Evolutionary conservation across 164 flowering plant species (phyloP).

Genomic region (Magnolia sinica): DNA sequence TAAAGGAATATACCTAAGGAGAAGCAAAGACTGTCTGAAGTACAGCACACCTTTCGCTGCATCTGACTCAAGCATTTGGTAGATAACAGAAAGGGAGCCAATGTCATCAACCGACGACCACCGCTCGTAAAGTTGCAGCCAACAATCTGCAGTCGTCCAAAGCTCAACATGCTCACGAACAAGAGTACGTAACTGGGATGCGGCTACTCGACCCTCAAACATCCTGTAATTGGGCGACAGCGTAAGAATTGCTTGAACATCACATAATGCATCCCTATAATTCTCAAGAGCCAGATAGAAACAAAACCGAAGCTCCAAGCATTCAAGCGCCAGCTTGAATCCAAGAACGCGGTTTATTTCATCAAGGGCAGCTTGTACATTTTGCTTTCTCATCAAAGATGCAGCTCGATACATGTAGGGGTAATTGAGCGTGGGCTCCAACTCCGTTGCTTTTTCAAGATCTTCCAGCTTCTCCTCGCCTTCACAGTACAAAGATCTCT

Average conservation of each 20-base stretch:
- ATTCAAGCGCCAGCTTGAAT: conserved; percentile 85
- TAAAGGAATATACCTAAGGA: conserved; percentile 64
- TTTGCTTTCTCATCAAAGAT: conserved; percentile 70
- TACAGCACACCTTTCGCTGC: conserved; percentile 90
- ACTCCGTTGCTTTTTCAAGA: conserved; percentile 79
- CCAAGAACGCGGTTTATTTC: conserved; percentile 86
- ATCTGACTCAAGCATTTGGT: conserved; percentile 98
- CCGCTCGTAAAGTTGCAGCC: conserved; percentile 87
- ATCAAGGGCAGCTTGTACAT: conserved; percentile 69
- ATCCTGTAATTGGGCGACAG: conserved; percentile 77
- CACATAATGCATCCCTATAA: conserved; percentile 72
- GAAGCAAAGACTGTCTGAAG: conserved; percentile 96
- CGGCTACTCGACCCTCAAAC: conserved; percentile 91
- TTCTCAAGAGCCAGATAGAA: conserved; percentile 83
- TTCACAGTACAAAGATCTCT: conserved; percentile 80
- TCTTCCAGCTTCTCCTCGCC: conserved; percentile 68
- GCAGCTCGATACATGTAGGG: conserved; percentile 99
- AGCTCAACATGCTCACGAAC: conserved; percentile 89
- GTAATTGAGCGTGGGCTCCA: conserved; percentile 88
- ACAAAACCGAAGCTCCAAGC: conserved; percentile 90
- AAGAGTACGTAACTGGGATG: conserved; percentile 75
- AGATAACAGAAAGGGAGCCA: conserved; percentile 94
- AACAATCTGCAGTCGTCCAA: conserved; percentile 97
- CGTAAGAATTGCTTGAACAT: conserved; percentile 94
- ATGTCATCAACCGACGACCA: conserved; percentile 99